Conservation (phyloP, 108 stramenopile species). For the Cyclostephanos invisitatus region DNA sequence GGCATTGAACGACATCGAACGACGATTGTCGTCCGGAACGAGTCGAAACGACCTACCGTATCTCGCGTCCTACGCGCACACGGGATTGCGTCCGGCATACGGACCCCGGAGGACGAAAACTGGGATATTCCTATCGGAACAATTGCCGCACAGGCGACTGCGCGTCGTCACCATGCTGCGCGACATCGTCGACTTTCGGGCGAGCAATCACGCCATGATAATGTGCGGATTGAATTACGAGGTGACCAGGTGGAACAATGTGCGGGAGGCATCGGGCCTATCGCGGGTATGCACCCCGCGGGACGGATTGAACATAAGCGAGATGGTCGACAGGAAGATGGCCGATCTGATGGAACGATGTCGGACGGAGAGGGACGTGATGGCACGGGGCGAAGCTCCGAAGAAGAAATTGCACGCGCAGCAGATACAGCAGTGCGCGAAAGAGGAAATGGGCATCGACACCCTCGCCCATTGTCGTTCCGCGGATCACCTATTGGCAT, state of each 20-base stretch:
- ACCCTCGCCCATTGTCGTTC: constrained; percentile 45
- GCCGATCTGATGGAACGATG: constrained; percentile 29
- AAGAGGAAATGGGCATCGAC: constrained; percentile 25
- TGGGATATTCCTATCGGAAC: constrained; percentile 29
- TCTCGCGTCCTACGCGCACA: constrained; percentile 43
- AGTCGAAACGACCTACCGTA: constrained; percentile 32
- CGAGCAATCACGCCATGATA: constrained; percentile 54
- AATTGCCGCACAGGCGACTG: constrained; percentile 35
- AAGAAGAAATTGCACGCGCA: constrained; percentile 7
- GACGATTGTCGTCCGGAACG: constrained; percentile 6
- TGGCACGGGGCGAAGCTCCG: neutral
- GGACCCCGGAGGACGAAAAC: constrained; percentile 37
- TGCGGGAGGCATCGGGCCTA: constrained; percentile 14
- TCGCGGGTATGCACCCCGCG: constrained; percentile 29
- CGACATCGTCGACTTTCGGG: constrained; percentile 40
- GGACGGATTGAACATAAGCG: constrained; percentile 44
- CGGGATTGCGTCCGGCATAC: constrained; percentile 41
- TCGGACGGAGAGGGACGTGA: constrained; percentile 4
- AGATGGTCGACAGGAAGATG: constrained; percentile 34
- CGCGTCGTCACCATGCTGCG: constrained; percentile 41
- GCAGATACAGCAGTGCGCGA: constrained; percentile 27
- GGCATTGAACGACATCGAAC: constrained; percentile 40
- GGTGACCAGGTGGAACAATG: constrained; percentile 23
- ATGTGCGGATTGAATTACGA: constrained; percentile 51
- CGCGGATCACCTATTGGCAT: constrained; percentile 23